Base-by-base conservation (phyloP, 2,329 filamentous ascomycete genomes). In the Arthroderma sp. region DNA sequence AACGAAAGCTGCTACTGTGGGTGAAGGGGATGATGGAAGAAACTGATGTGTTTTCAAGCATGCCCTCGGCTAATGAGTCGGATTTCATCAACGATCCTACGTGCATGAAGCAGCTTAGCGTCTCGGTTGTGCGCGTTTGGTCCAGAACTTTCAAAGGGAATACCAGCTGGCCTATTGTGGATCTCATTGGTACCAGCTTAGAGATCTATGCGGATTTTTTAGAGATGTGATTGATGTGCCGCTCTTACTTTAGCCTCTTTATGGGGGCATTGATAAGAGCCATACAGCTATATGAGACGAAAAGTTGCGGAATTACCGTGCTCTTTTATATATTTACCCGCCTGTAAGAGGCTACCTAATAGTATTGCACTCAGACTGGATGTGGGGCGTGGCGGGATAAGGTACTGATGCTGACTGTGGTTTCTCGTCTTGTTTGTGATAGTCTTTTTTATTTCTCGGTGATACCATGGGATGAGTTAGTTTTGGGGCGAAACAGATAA, bases 11-110 rank as follows among this genome's bases (percentile, higher is more conserved):
- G 9, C 59, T 70, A 7, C 51, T 68, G 28, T 70, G 67, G 67
- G 66, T 70, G 36, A 68, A 68, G 44, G 67, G 65, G 48, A 68
- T 70, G 60, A 68, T 70, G 57, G 66, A 70, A 49, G 67, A 70
- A 56, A 68, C 67, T 8, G 66, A 70, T 47, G 69, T 68, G 63
- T 62, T 62, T 27, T 59, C 67, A 11, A 59, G 60, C 46, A 56
- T 61, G 10, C 55, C 56, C 3, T 61, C 63, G 2, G 57, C 58
- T 8, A 60, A 61, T 10, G 66, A 68, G 37, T 47, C 65, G 45
- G 62, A 65, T 2, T 67, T 70, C 39, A 57, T 67, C 46, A 59
- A 65, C 40, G 65, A 67, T 33, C 59, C 61, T 3, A 59, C 58
- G 40, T 67, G 68, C 47, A 64, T 66, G 43, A 63, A 62, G 15